phyloP scores from a whole-genome alignment of 441 rosid species.

The Daphne laureola region DNA sequence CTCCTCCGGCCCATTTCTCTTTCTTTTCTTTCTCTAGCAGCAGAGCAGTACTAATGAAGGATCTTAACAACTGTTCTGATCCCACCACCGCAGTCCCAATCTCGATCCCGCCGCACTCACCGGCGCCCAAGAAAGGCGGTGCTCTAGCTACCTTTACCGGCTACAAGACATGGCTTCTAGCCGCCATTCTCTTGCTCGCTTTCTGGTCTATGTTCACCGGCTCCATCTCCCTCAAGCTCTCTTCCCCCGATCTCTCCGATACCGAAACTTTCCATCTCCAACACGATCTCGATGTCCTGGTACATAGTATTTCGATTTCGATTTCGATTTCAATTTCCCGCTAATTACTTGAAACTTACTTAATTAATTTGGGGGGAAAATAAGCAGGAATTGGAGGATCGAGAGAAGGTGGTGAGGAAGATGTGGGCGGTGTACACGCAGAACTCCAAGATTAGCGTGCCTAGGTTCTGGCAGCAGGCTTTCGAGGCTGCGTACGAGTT shows the following conservation, averaged over 20 bases:
- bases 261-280: slow-evolving; percentile 15
- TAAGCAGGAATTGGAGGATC: slow-evolving; percentile 47
- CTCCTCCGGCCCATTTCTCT: no score
- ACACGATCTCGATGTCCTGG: slow-evolving; percentile 54
- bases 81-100: slow-evolving; percentile 15
- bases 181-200: slow-evolving; percentile 49
- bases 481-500: slow-evolving; percentile 56
- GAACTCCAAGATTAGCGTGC: slow-evolving; percentile 31
- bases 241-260: slow-evolving; percentile 26
- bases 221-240: slow-evolving; percentile 56
- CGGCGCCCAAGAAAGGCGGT: slow-evolving; percentile 20
- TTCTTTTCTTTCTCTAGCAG: no score
- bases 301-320: slow-evolving; percentile 9
- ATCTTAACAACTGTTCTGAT: no score
- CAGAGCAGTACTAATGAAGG: no score
- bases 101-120: slow-evolving; percentile 3
- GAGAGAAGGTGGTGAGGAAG: slow-evolving; percentile 45
- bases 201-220: slow-evolving; percentile 62
- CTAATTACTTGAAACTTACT: background rate
- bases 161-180: slow-evolving; percentile 50
- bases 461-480: slow-evolving; percentile 54
- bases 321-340: slow-evolving; percentile 6
- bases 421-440: slow-evolving; percentile 60
- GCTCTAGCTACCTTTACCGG: slow-evolving; percentile 22
- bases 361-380: background rate